Evolutionary conservation across 768 basidiomycete genomes (phyloP), one percentile per base, ranked within the genome.

Genomic region (Boletus sensibilis): DNA sequence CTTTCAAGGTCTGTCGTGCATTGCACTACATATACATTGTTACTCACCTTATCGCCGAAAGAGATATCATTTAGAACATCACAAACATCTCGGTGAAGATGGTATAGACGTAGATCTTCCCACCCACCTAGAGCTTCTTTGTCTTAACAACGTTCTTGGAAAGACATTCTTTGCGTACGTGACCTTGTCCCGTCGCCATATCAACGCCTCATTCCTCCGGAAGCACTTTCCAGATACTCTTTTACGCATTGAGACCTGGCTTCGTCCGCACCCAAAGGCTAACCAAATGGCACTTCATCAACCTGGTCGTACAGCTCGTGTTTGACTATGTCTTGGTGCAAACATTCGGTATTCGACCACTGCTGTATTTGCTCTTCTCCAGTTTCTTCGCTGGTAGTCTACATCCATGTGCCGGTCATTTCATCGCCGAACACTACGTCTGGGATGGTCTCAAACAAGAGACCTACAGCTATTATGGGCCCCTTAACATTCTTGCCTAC

Each of bases 341-440:
- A 46, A 64, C 75, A 14, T 72, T 79, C 20, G 81, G 81, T 21
- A 37, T 66, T 35, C 64, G 67, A 33, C 82, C 89, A 1, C 65
- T 95, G 38, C 72, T 92, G 41, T 98, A 98, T 75, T 78, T 98
- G 63, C 66, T 98, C 60, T 80, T 90, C 72, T 89, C 86, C 59
- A 92, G 89, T 69, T 98, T 98, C 83, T 95, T 98, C 67, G 97
- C 97, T 13, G 96, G 97, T 1, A 94, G 92, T 65, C 71, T 98
- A 39, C 97, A 99, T 63, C 97, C 97, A 2, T 91, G 90, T 64
- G 96, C 95, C 0, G 96, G 90, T 2, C 97, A 98, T 74, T 99
- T 99, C 66, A 98, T 99, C 62, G 95, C 95, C 2, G 94, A 97
- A 72, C 95, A 97, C 71, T 97, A 95, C 63, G 80, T 97, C 44